These are phyloP conservation scores for Aspergillus sp. DNA, from an alignment of 2,329 filamentous ascomycete genomes.

Conservation along the genomic window DNA sequence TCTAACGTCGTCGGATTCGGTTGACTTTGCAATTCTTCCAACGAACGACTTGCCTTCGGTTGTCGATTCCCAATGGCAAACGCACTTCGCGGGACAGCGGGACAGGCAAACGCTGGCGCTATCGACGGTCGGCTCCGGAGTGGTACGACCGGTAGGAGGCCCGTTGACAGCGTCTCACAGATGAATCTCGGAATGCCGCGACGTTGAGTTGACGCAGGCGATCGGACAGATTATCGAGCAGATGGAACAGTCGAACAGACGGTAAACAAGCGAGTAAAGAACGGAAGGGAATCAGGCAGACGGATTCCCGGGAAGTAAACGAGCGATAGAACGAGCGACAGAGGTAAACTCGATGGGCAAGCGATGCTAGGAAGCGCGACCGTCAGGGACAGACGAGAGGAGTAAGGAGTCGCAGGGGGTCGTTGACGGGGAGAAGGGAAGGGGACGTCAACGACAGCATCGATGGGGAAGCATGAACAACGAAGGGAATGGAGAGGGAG, in stretches of 20 bases:
- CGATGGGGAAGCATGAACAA: slow-evolving; percentile 10
- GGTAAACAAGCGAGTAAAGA: not conserved
- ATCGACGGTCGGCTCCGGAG: not conserved
- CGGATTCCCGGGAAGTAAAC: slow-evolving; percentile 8
- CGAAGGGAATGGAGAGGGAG: slow-evolving; percentile 1
- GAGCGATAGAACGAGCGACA: not conserved
- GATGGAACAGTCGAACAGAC: not conserved
- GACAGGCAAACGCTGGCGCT: not conserved
- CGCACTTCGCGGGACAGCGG: not conserved
- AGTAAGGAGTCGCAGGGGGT: slow-evolving; percentile 16
- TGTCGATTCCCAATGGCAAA: too few relatives aligned
- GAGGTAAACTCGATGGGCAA: slow-evolving; percentile 15
- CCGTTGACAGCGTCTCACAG: too few relatives aligned
- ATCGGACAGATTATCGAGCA: too few relatives aligned
- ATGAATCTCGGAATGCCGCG: too few relatives aligned
- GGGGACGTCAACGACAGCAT: slow-evolving; percentile 23
- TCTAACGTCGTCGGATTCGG: not conserved
- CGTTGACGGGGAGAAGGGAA: slow-evolving; percentile 17
- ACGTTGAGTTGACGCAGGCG: too few relatives aligned
- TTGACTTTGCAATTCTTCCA: not conserved
- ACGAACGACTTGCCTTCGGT: not conserved
- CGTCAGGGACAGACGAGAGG: slow-evolving; percentile 12
- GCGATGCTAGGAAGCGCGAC: slow-evolving; percentile 10
- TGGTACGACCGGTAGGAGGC: too few relatives aligned
- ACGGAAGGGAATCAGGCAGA: slow-evolving; percentile 16